A percentile compares a stretch with the other conserved stretches of the same genome.
Conservation (phyloP, 2,329 filamentous ascomycete genomes). For the Metarhizium anisopliae region DNA sequence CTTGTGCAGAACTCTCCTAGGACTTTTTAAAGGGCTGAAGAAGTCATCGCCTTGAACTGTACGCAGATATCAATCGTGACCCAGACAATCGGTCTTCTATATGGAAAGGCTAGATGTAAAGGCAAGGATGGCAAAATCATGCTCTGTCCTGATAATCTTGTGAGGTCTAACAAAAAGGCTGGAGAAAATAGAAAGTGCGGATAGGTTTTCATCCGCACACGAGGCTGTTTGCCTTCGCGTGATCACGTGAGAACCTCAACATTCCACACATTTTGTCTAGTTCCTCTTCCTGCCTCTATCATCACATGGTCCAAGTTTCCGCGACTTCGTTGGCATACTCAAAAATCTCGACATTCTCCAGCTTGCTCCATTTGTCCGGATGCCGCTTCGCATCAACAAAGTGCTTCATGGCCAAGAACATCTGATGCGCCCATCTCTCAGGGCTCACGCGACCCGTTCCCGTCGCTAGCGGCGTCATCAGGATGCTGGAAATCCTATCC, state of each 20-base stretch:
- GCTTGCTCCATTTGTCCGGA: slow-evolving; percentile 30
- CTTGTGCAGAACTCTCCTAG: too few relatives aligned
- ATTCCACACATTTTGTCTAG: background rate
- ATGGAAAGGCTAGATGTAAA: too few relatives aligned
- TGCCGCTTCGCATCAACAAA: slow-evolving; percentile 36
- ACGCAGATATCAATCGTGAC: background rate
- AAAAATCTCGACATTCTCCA: slow-evolving; percentile 14
- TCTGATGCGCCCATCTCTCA: slow-evolving; percentile 40
- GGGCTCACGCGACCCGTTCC: slow-evolving; percentile 35
- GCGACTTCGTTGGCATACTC: slow-evolving; percentile 6
- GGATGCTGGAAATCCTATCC: slow-evolving; percentile 29
- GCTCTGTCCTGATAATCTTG: too few relatives aligned
- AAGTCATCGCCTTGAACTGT: background rate
- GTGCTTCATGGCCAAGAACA: slow-evolving; percentile 41
- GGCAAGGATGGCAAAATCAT: too few relatives aligned
- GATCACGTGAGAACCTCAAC: too few relatives aligned
- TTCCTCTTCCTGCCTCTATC: background rate
- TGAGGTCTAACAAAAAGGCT: too few relatives aligned
- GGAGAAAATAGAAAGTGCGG: too few relatives aligned
- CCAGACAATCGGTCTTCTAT: too few relatives aligned
- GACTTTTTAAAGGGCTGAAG: too few relatives aligned
- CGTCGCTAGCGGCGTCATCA: slow-evolving; percentile 45
- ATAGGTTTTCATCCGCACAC: too few relatives aligned
- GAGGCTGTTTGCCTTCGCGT: too few relatives aligned
- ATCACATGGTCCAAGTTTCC: slow-evolving; percentile 5